Base-by-base conservation (phyloP, 1,139 yeast species). In the Candida sp. region DNA sequence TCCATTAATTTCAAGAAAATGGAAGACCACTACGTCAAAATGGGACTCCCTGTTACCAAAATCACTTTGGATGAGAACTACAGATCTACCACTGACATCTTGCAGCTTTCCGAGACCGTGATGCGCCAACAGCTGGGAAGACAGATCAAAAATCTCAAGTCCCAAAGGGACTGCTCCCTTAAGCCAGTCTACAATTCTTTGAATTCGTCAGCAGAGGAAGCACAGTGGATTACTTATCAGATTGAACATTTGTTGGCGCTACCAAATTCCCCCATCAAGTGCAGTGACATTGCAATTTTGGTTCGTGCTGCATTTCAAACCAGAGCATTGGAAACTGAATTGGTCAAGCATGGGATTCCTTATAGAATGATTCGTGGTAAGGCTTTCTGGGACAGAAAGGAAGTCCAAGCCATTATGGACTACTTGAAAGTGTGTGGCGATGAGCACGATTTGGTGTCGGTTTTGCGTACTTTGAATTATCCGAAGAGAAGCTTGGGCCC, bases 371-470 rank as follows among this genome's bases (percentile, higher is more conserved):
- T 87, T 1, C 83, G 86, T 48, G 97, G 97, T 0, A 75, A 76
- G 47, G 86, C 90, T 1, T 90, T 91, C 60, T 90, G 96, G 93
- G 92, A 89, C 40, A 69, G 89, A 34, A 81, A 80, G 52, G 97
- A 90, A 62, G 86, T 90, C 11, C 72, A 76, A 22, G 71, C 82
- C 0, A 74, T 90, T 49, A 54, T 92, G 46, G 90, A 86, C 61
- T 84, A 86, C 56, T 63, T 94, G 31, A 75, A 90, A 47, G 82
- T 85, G 1, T 72, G 89, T 8, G 75, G 82, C 3, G 81, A 85
- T 39, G 81, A 78, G 17, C 66, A 68, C 48, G 59, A 56, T 44
- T 37, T 42, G 17, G 34, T 51, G 25, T 41, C 58, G 7, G 72
- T 83, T 37, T 56, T 81, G 27, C 70, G 90, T 38, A 77, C 88